Base-by-base conservation (phyloP, 805 yeast genomes). In the Myxozyma nipponensis region DNA sequence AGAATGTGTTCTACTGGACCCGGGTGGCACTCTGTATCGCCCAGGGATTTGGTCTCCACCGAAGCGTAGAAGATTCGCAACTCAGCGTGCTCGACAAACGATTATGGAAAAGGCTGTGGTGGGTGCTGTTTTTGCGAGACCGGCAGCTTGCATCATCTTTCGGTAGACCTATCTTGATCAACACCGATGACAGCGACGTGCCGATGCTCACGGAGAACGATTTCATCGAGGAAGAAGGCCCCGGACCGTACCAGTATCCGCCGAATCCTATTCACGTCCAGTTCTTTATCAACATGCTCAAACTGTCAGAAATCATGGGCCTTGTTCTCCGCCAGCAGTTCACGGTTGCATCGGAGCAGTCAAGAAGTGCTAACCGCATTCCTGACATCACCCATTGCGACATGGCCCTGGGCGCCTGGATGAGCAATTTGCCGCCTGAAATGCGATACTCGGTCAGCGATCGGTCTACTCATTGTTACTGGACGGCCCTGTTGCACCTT, bases 391-490 rank as follows among this genome's bases (percentile, higher is more conserved):
- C 72, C 15, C 83, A 81, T 58, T 82, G 88, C 64, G 95, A 86
- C 64, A 74, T 80, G 76, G 73, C 86, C 44, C 77, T 86, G 82
- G 86, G 87, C 18, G 73, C 81, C 44, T 85, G 90, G 91, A 79
- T 84, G 66, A 75, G 79, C 45, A 77, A 76, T 51, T 68, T 86
- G 48, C 90, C 93, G 1, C 69, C 76, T 3, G 77, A 77, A 50
- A 68, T 85, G 56, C 79, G 77, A 49, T 83, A 84, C 60, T 73
- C 79, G n/a, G 74, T 83, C 43, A 75, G 74, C 35, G 83, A 81
- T 60, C 67, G 71, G 7, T 62, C 72, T 23, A 72, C 75, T 21
- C 86, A 81, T 60, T 74, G 76, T 47, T 76, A 81, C 48, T 74
- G 78, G 58, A 75, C 78, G 38, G 82, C 84, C 41, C 69, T 81